Conservation (phyloP, 176 grass and related monocot genomes). For the Thinopyrum elongatum region DNA sequence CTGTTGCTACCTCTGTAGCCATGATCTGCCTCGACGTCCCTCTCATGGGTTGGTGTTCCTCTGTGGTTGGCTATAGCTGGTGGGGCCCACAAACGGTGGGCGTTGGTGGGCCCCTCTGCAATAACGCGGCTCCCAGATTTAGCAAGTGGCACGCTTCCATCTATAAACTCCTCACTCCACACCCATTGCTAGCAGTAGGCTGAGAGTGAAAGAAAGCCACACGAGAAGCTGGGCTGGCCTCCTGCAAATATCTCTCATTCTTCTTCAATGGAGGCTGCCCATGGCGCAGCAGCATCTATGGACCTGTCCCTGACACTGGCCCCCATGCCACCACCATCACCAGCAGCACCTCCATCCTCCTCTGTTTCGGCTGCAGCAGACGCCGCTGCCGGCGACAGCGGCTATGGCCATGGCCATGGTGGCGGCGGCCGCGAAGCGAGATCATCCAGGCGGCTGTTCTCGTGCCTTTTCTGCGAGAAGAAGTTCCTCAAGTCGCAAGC, state of each 20-base stretch:
- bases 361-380: too few species aligned
- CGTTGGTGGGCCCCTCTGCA: background rate
- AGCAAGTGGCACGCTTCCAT: background rate
- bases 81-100: background rate
- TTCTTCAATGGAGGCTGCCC: background rate
- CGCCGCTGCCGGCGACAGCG: background rate
- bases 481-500: slow-evolving; percentile 60
- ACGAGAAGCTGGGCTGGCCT: background rate
- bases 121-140: background rate
- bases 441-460: background rate
- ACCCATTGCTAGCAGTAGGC: background rate
- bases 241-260: too few species aligned
- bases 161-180: background rate
- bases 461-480: slow-evolving; percentile 6
- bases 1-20: slow-evolving; percentile 1
- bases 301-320: background rate
- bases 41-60: background rate
- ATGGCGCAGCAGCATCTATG: background rate
- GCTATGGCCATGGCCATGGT: too few species aligned
- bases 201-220: background rate
- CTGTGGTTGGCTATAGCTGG: background rate
- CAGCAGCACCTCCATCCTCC: background rate
- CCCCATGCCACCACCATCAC: background rate
- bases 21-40: background rate
- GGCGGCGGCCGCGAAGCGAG: background rate